Evolutionary conservation across 129 eudicot species (phyloP), one percentile per base, ranked within the genome.

Genomic region (Dittrichia graveolens): DNA sequence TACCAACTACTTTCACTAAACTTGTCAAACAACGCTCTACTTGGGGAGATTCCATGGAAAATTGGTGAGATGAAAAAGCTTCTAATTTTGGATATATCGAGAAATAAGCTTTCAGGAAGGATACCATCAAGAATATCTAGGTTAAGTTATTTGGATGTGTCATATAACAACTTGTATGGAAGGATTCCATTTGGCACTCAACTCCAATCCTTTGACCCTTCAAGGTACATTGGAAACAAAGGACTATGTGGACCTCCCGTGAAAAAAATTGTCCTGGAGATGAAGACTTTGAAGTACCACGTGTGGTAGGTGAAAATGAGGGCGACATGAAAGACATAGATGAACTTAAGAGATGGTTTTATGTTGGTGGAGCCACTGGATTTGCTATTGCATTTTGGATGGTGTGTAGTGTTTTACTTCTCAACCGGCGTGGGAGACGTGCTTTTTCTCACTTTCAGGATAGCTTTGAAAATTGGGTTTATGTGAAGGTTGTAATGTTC

Each of bases 51-150:
- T 14, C 87, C 86, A 12, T 41, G 0, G 0, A 8, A 78, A 8
- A 71, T 81, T 65, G 83, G 83, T 49, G 15, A 48, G 5, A 10
- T 85, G 74, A 78, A 66, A 48, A 5, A 40, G 0, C 19, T 81
- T 9, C 13, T 8, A 5, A 44, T 19, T 35, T 75, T 81, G 14
- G 86, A 81, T 48, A 39, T 81, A 44, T 78, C 83, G 2, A 70
- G 67, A 43, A 85, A 85, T 54, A 67, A 46, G 3, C 39, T 81
- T 39, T 69, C 72, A 0, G 83, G 89, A 10, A 38, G 6, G 18
- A 80, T 85, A 16, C 86, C 89, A 9, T 2, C 31, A 14, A 61
- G 66, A 56, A 38, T 85, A 38, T 40, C 71, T 15, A 43, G 6
- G 3, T 35, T 69, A 41, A n/a, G 6, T 15, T 38, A 69, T 11